Evolutionary conservation across 78 protist species (phyloP).

Genomic region (Mantamonas sphyraenae): DNA sequence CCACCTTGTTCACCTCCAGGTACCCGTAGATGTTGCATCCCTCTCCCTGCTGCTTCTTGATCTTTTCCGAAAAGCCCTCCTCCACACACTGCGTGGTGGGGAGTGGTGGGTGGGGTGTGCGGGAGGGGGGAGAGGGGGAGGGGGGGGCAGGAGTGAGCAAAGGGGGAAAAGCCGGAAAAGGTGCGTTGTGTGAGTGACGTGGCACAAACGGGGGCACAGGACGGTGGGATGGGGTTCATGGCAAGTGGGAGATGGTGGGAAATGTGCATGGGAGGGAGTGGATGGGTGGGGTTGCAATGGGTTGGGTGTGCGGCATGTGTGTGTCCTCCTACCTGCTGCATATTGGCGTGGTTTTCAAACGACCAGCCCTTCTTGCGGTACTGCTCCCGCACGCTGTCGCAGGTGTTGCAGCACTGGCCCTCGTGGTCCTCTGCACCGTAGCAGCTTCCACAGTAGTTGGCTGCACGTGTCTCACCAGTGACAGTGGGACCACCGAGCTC

Average conservation of each 20-base stretch:
- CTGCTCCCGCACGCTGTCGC: slow-evolving; percentile 65
- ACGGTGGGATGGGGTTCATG: not conserved
- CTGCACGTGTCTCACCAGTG: too few species aligned
- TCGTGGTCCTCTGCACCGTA: slow-evolving; percentile 69
- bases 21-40: slow-evolving; percentile 79
- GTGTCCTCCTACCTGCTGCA: slow-evolving; percentile 26
- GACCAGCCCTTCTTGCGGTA: slow-evolving; percentile 76
- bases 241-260: not conserved
- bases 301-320: not conserved
- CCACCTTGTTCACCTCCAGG: slow-evolving; percentile 55
- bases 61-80: slow-evolving; percentile 11
- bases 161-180: not conserved
- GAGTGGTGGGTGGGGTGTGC: not conserved
- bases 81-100: not conserved
- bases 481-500: too few species aligned
- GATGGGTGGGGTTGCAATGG: too few species aligned
- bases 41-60: slow-evolving; percentile 23
- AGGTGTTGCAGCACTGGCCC: slow-evolving; percentile 78
- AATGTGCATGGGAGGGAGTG: too few species aligned
- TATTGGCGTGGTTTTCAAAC: slow-evolving; percentile 15
- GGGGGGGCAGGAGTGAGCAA: not conserved
- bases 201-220: not conserved
- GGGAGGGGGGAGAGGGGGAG: not conserved
- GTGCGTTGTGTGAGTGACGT: not conserved
- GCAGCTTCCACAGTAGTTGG: slow-evolving; percentile 83